A percentile compares a stretch with the other conserved stretches of the same genome.
These are phyloP conservation scores for Closterium sp. DNA, from an alignment of 139 green algal species.

Conservation along the genomic window DNA sequence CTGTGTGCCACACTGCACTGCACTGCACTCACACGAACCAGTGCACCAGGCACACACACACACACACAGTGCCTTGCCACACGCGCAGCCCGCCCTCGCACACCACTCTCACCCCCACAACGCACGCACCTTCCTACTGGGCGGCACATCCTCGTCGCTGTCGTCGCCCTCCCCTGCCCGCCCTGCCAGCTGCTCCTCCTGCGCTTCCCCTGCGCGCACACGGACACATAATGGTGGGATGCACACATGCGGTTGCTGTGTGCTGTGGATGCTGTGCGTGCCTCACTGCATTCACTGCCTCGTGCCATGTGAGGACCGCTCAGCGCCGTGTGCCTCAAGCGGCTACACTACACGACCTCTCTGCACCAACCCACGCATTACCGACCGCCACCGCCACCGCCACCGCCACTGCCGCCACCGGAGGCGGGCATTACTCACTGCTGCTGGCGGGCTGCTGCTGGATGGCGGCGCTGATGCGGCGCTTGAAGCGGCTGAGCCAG, in stretches of 20 bases:
- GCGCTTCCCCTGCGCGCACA: neutral
- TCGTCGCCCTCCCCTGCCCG: neutral
- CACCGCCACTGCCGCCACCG: too few relatives aligned
- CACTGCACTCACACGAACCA: too few relatives aligned
- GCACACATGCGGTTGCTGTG: neutral
- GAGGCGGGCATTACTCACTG: neutral
- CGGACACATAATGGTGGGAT: neutral
- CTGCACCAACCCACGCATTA: neutral
- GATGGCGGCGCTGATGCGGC: neutral
- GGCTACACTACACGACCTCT: neutral
- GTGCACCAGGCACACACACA: too few relatives aligned
- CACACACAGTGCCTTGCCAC: too few relatives aligned
- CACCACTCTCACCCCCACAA: neutral
- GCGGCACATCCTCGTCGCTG: neutral
- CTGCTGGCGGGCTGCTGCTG: neutral
- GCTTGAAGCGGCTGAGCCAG: neutral
- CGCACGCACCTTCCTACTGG: neutral
- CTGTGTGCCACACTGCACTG: too few relatives aligned
- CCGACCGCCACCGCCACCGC: too few relatives aligned
- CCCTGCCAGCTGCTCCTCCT: neutral
- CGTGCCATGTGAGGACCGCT: too few relatives aligned
- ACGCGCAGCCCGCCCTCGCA: too few relatives aligned
- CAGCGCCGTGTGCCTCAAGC: neutral
- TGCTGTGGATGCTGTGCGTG: neutral
- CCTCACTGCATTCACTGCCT: too few relatives aligned